A percentile compares a stretch with the other conserved stretches of the same genome.
Evolutionary conservation across 768 basidiomycete species (phyloP).

Genomic region (Porphyrellus cyaneotinctus): DNA sequence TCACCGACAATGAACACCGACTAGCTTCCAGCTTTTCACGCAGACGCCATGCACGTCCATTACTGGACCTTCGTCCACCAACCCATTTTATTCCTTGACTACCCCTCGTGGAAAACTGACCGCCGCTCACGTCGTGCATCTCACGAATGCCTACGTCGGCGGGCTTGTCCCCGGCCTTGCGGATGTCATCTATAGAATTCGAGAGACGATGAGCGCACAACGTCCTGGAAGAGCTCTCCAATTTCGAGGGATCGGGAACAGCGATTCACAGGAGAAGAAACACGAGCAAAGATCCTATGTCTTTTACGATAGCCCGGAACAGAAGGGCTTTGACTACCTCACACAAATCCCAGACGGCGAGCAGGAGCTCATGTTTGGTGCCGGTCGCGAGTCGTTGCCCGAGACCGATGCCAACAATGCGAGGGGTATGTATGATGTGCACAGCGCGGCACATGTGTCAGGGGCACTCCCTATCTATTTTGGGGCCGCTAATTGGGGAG

Average conservation of each 20-base stretch:
- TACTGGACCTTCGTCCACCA: constrained; percentile 19
- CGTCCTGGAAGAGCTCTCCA: constrained; percentile 41
- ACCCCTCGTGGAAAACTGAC: constrained; percentile 42
- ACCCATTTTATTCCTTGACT: constrained; percentile 35
- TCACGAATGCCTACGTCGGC: constrained; percentile 53
- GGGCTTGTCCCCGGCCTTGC: constrained; percentile 42
- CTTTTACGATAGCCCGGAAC: constrained; percentile 44
- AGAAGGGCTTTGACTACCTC: constrained; percentile 57
- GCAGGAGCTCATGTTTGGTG: constrained; percentile 64
- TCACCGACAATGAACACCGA: neutral
- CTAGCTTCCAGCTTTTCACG: constrained; percentile 41
- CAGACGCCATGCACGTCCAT: constrained; percentile 40
- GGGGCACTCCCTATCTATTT: constrained; percentile 57
- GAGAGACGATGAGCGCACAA: constrained; percentile 65
- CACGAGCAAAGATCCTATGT: constrained; percentile 53
- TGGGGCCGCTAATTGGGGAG: constrained; percentile 40
- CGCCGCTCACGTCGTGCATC: constrained; percentile 45
- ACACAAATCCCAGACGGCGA: constrained; percentile 52
- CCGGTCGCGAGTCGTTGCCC: constrained; percentile 39
- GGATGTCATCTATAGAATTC: constrained; percentile 29
- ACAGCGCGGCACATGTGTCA: constrained; percentile 40
- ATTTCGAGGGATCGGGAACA: constrained; percentile 1
- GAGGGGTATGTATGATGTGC: constrained; percentile 32
- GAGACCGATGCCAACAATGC: neutral
- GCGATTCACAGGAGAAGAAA: constrained; percentile 15